Conservation (phyloP, 116 monocot genomes). For the Cymodocea nodosa region DNA sequence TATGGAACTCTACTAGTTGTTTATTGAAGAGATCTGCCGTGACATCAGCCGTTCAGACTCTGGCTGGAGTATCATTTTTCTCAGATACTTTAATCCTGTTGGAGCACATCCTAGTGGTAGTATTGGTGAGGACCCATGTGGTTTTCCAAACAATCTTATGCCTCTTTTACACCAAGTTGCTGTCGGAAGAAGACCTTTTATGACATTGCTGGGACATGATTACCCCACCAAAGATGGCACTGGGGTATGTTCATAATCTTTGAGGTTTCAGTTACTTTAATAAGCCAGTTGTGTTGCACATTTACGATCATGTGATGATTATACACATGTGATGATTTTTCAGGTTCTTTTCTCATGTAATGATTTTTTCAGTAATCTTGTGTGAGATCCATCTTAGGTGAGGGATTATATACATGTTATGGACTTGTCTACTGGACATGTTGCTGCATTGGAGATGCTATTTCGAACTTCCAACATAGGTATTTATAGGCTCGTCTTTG, state of each 20-base stretch:
- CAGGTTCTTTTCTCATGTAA: no score
- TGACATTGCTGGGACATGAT: conserved; percentile 80
- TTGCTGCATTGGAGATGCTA: conserved; percentile 64
- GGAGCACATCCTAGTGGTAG: conserved; percentile 83
- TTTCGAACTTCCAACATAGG: conserved; percentile 51
- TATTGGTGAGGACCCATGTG: conserved; percentile 88
- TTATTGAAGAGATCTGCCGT: conserved; percentile 84
- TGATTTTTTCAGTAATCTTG: no score
- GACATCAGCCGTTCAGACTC: conserved; percentile 44
- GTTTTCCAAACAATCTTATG: conserved; percentile 99
- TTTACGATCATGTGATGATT: no score
- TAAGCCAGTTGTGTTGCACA: no score
- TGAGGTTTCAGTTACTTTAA: not conserved
- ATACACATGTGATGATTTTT: no score
- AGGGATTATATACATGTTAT: conserved; percentile 96
- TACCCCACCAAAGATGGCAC: conserved; percentile 90
- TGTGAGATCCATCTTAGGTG: conserved; percentile 26
- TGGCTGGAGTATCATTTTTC: conserved; percentile 74
- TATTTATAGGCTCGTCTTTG: conserved; percentile 1
- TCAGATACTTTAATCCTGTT: conserved; percentile 94
- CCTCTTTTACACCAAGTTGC: conserved; percentile 91
- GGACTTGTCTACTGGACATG: conserved; percentile 87
- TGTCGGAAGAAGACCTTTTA: conserved; percentile 61
- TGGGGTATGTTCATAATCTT: conserved; percentile 34
- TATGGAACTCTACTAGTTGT: conserved; percentile 31